Conservation (phyloP, 2,329 filamentous ascomycete species). For the Fusarium falciforme region DNA sequence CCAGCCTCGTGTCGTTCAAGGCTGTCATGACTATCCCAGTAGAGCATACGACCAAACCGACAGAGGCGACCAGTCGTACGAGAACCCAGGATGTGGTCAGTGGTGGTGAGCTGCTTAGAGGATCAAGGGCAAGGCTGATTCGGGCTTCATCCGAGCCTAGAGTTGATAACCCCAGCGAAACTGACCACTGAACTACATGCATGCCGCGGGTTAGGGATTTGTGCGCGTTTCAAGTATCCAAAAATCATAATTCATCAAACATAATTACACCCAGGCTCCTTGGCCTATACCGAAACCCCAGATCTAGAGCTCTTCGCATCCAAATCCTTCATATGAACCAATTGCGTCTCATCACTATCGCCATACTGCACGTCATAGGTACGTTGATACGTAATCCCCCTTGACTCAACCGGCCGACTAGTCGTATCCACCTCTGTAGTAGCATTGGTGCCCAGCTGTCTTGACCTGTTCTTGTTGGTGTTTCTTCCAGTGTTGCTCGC, state of each 20-base stretch:
- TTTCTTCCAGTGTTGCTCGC: conserved; percentile 20
- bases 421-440: conserved; percentile 40
- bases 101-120: too few species aligned
- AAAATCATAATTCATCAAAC: not conserved
- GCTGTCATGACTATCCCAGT: too few species aligned
- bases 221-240: not conserved
- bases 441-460: conserved; percentile 34
- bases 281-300: conserved; percentile 5
- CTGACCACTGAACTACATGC: too few species aligned
- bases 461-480: conserved; percentile 17
- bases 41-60: too few species aligned
- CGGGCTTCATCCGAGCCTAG: too few species aligned
- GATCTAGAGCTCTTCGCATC: conserved; percentile 31
- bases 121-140: too few species aligned
- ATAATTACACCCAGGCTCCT: not conserved
- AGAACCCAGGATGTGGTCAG: too few species aligned
- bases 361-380: conserved; percentile 51
- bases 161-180: too few species aligned
- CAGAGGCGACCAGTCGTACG: too few species aligned
- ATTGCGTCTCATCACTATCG: conserved; percentile 46
- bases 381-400: conserved; percentile 49
- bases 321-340: conserved; percentile 47
- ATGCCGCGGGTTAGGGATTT: not conserved
- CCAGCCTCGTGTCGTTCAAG: too few species aligned
- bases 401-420: conserved; percentile 28